Conservation (phyloP, 139 green algal species). For the Picochlorum sp. region DNA sequence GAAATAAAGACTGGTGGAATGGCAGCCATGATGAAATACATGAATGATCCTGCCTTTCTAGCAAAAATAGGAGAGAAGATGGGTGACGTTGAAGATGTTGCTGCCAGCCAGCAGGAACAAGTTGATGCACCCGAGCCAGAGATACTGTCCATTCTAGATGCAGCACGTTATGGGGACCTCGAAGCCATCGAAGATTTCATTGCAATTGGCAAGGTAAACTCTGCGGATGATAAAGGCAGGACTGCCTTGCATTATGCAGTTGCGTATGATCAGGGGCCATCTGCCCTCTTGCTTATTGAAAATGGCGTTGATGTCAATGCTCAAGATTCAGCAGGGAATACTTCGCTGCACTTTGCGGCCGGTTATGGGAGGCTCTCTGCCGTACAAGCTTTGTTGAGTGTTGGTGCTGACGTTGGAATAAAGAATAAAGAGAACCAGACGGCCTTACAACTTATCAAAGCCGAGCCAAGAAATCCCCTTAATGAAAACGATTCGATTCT, state of each 20-base stretch:
- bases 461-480: conserved; percentile 46
- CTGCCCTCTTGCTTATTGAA: conserved; percentile 21
- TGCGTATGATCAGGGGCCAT: conserved; percentile 28
- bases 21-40: conserved; percentile 52
- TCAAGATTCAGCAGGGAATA: conserved; percentile 53
- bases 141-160: conserved; percentile 68
- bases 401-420: conserved; percentile 35
- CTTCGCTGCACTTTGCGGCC: conserved; percentile 60
- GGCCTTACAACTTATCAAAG: conserved; percentile 52
- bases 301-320: conserved; percentile 21
- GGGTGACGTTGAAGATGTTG: conserved; percentile 18
- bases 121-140: conserved; percentile 19
- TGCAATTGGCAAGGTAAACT: conserved; percentile 64
- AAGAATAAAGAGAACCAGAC: conserved; percentile 62
- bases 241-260: conserved; percentile 71
- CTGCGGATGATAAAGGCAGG: conserved; percentile 47
- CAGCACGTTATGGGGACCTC: conserved; percentile 48
- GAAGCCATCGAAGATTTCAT: conserved; percentile 56
- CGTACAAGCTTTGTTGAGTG: conserved; percentile 46
- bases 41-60: conserved; percentile 52
- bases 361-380: conserved; percentile 49
- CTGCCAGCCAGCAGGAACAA: neutral
- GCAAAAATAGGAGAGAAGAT: conserved; percentile 56
- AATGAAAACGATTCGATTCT: conserved; percentile 36
- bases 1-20: conserved; percentile 64